These are phyloP conservation scores for Periconia sp. DNA, from an alignment of 2,329 filamentous ascomycete genomes.

Conservation along the genomic window DNA sequence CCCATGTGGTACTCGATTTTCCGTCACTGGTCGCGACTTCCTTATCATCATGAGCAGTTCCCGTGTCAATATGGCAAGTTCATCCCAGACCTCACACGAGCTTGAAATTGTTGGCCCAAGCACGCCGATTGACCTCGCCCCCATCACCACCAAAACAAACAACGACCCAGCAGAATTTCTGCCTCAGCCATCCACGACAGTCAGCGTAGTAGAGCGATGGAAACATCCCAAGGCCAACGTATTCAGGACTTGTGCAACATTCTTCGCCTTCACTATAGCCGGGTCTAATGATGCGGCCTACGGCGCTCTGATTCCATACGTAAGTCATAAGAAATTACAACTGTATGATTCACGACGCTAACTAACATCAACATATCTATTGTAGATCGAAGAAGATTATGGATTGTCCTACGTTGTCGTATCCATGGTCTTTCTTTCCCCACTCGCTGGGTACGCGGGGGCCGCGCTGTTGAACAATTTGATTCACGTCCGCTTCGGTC, in stretches of 20 bases:
- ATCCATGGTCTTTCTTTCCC: conserved; percentile 65
- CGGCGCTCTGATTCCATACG: conserved; percentile 47
- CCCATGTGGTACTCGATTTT: not conserved
- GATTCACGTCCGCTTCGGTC: conserved; percentile 64
- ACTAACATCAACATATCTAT: conserved; percentile 2
- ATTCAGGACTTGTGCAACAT: conserved; percentile 58
- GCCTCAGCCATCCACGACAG: conserved; percentile 47
- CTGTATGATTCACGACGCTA: conserved; percentile 3
- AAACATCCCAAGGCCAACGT: conserved; percentile 60
- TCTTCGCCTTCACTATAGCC: conserved; percentile 62
- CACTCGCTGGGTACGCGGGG: conserved; percentile 63
- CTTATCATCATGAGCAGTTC: not conserved
- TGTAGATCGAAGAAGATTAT: conserved; percentile 62
- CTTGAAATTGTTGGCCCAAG: not conserved
- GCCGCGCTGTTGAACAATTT: conserved; percentile 64
- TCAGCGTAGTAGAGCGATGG: conserved; percentile 57
- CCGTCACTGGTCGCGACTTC: not conserved
- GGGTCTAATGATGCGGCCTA: conserved; percentile 68
- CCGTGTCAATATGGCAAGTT: not conserved
- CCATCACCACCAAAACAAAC: conserved; percentile 1
- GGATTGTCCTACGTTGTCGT: conserved; percentile 61
- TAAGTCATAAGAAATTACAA: not conserved
- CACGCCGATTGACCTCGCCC: not conserved
- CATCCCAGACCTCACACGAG: not conserved
- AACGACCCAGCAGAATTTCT: conserved; percentile 36